These are phyloP conservation scores for Cicer arietinum DNA, from an alignment of 306 rosid species.

Conservation along the genomic window DNA sequence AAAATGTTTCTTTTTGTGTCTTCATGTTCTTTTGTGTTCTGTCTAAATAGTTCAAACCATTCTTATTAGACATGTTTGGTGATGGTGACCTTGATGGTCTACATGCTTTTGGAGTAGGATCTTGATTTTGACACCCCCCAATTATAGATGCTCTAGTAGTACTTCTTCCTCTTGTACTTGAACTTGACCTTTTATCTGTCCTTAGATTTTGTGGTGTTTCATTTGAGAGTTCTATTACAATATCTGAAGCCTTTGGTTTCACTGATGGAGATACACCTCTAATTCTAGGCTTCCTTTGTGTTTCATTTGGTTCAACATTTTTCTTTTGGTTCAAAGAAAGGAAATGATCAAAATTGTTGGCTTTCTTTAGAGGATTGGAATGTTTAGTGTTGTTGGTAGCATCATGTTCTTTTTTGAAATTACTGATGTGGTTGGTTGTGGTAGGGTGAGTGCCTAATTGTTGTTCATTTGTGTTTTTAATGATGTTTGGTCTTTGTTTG, in stretches of 20 bases:
- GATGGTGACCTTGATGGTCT: constrained; percentile 75
- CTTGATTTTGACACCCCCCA: constrained; percentile 37
- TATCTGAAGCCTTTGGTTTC: constrained; percentile 52
- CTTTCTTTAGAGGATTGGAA: constrained; percentile 41
- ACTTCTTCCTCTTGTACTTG: constrained; percentile 60
- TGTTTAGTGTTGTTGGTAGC: constrained; percentile 20
- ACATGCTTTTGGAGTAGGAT: constrained; percentile 39
- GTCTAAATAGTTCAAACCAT: constrained; percentile 51
- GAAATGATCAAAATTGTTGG: constrained; percentile 36
- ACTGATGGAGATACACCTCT: constrained; percentile 62
- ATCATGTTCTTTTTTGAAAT: constrained; percentile 31
- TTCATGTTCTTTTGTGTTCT: constrained; percentile 41
- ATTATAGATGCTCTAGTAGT: constrained; percentile 34
- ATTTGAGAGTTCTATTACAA: constrained; percentile 50
- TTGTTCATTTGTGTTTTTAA: constrained; percentile 41
- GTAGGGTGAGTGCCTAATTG: constrained; percentile 8
- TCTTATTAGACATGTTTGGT: constrained; percentile 58
- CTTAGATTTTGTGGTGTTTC: constrained; percentile 65
- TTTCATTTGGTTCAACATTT: constrained; percentile 39
- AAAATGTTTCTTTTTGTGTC: constrained; percentile 33
- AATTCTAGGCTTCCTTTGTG: constrained; percentile 47
- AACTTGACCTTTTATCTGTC: constrained; percentile 58
- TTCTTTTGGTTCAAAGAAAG: constrained; percentile 48
- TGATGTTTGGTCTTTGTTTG: constrained; percentile 46
- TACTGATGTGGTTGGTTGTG: constrained; percentile 3